Conservation (phyloP, 805 yeast genomes). For the Hanseniaspora guilliermondii region DNA sequence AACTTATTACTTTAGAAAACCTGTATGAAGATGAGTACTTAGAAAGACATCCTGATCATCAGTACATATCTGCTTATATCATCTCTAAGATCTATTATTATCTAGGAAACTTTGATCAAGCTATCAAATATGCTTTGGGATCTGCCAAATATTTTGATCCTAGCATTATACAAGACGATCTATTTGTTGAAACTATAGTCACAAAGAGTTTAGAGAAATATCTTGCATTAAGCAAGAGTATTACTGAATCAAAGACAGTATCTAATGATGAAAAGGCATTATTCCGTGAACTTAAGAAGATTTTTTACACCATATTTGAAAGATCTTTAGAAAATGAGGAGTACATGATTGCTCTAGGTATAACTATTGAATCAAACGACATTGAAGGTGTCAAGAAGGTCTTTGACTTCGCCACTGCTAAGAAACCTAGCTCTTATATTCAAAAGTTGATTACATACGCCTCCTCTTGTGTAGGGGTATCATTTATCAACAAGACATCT, state of each 20-base stretch:
- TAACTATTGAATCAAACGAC: constrained; percentile 77
- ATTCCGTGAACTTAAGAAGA: constrained; percentile 49
- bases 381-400: constrained; percentile 63
- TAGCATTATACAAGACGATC: constrained; percentile 46
- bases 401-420: constrained; percentile 31
- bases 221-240: constrained; percentile 42
- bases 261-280: constrained; percentile 24
- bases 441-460: constrained; percentile 57
- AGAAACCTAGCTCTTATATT: constrained; percentile 41
- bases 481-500: constrained; percentile 52
- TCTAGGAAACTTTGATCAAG: constrained; percentile 82
- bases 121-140: constrained; percentile 76
- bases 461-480: constrained; percentile 56
- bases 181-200: constrained; percentile 84
- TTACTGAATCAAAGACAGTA: constrained; percentile 31
- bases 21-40: constrained; percentile 75
- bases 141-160: constrained; percentile 74
- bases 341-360: constrained; percentile 71
- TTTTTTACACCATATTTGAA: constrained; percentile 77
- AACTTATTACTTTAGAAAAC: constrained; percentile 76
- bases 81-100: constrained; percentile 86
- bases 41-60: constrained; percentile 33
- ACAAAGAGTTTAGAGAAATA: constrained; percentile 84
- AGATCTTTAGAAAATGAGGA: constrained; percentile 67
- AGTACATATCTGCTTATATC: constrained; percentile 77